Conservation (phyloP, 768 basidiomycete genomes). For the Macrolepiota dolichaula region DNA sequence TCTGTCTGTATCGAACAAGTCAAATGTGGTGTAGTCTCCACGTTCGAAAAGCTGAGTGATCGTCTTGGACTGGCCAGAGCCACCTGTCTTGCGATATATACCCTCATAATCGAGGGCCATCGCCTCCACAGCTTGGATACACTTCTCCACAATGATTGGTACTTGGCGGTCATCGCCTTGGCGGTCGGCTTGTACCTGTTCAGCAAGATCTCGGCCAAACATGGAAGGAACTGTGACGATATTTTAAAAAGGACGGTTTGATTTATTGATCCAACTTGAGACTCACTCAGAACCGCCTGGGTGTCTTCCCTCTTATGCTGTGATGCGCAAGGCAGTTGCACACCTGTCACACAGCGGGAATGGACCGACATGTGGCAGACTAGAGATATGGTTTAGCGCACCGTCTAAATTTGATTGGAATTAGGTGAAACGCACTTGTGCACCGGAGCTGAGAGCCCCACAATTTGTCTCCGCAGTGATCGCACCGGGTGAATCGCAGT, state of each 20-base stretch:
- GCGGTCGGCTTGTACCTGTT: constrained; percentile 75
- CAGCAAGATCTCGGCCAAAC: constrained; percentile 86
- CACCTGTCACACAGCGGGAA: constrained; percentile 74
- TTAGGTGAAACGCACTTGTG: constrained; percentile 55
- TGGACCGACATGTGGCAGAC: constrained; percentile 87
- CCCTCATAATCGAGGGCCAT: constrained; percentile 94
- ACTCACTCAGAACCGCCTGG: constrained; percentile 36
- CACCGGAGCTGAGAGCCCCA: constrained; percentile 97
- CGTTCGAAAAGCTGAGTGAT: constrained; percentile 95
- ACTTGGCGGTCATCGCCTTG: constrained; percentile 58
- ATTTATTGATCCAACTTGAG: not conserved
- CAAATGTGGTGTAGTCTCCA: constrained; percentile 86
- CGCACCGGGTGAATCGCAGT: constrained; percentile 87
- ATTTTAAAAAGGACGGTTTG: constrained; percentile 14
- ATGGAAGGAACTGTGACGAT: constrained; percentile 68
- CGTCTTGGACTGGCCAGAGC: constrained; percentile 84
- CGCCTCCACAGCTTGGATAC: constrained; percentile 89
- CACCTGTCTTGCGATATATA: constrained; percentile 97
- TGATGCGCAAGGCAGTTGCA: constrained; percentile 58
- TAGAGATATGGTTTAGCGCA: constrained; percentile 25
- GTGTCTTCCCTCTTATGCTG: constrained; percentile 44
- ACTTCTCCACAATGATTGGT: constrained; percentile 92
- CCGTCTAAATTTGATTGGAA: not conserved
- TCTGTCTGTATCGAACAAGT: constrained; percentile 78
- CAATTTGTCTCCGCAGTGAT: constrained; percentile 96